Base-by-base conservation (phyloP, 2,329 filamentous ascomycete species). In the Bipolaris oryzae region DNA sequence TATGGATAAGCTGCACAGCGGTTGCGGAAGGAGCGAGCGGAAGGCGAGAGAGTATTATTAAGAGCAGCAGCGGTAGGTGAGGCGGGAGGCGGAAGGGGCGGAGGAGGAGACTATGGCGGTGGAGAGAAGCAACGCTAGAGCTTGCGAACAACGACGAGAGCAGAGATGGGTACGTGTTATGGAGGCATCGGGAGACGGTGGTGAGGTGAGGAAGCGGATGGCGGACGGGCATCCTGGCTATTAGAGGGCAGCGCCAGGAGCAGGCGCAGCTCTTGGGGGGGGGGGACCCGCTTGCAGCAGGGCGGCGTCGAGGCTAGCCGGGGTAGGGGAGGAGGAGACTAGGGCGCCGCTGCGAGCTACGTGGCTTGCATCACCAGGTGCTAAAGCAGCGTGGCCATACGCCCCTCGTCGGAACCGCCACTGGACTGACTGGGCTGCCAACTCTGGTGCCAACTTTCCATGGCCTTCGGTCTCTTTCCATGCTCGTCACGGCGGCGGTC, bases 21-120 rank as follows among this genome's bases (percentile, higher is more conserved):
- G 59, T 60, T 69, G 62, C 61, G 63, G 64, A 63, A 68, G 63
- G 66, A 68, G 67, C 60, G 68, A 60, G 60, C 61, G 67, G 66
- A 67, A 68, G 66, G 65, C 57, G n/a, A n/a, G n/a, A n/a, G 53
- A 63, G 46, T 44, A 50, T 55, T 54, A 63, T 64, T 59, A 68
- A 55, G 60, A 58, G 45, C 50, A 64, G 61, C 43, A 53, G 55
- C 55, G 50, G 20, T 11, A 13, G 9, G 38, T 46, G 51, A 47
- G 20, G 18, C 9, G 7, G 7, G 46, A 44, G n/a, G 43, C 15
- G 18, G 44, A 49, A 43, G 43, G 31, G 18, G 31, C 3, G 11
- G 50, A 38, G 9, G 44, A 28, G 16, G 51, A 49, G 21, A 21
- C 20, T 31, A 35, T 39, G 37, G 18, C 21, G 46, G 33, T 34